Conservation (phyloP, 2,329 filamentous ascomycete species). For the Hymenoscyphus albidus region DNA sequence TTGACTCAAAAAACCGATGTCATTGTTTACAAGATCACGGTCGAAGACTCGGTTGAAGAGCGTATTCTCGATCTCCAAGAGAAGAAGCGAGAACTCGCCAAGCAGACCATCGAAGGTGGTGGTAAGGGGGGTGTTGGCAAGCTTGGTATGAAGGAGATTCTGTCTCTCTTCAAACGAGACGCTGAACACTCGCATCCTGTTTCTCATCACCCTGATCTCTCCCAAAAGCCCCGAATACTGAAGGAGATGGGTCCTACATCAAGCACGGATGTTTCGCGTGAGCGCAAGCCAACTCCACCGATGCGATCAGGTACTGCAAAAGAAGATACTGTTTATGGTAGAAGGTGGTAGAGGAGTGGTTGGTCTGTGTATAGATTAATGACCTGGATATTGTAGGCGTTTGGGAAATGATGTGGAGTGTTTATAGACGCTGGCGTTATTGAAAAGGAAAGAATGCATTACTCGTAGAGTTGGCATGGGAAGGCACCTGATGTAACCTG, state of each 20-base stretch:
- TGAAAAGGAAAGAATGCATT: background rate
- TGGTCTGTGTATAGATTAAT: slow-evolving; percentile 4
- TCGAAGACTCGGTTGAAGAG: slow-evolving; percentile 84
- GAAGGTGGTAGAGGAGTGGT: slow-evolving; percentile 29
- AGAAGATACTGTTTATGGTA: slow-evolving; percentile 34
- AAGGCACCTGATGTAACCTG: background rate
- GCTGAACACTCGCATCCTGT: slow-evolving; percentile 29
- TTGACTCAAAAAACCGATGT: slow-evolving; percentile 95
- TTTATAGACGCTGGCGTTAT: background rate
- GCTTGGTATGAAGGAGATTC: slow-evolving; percentile 87
- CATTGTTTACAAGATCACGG: slow-evolving; percentile 89
- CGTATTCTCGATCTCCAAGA: slow-evolving; percentile 92
- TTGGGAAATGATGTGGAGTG: background rate
- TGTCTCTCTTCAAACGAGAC: slow-evolving; percentile 66
- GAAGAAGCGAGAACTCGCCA: slow-evolving; percentile 87
- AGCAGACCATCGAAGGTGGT: slow-evolving; percentile 81
- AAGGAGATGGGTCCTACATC: slow-evolving; percentile 23
- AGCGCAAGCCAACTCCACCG: slow-evolving; percentile 24
- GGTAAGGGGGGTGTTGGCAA: slow-evolving; percentile 72
- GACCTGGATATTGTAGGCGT: slow-evolving; percentile 1
- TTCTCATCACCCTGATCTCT: slow-evolving; percentile 24
- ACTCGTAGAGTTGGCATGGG: background rate
- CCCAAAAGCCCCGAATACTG: slow-evolving; percentile 30
- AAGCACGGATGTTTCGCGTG: slow-evolving; percentile 21
- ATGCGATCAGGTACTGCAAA: slow-evolving; percentile 15